Evolutionary conservation across 1,284 basidiomycete genomes (phyloP).

Genomic region (Heterobasidion annosum): DNA sequence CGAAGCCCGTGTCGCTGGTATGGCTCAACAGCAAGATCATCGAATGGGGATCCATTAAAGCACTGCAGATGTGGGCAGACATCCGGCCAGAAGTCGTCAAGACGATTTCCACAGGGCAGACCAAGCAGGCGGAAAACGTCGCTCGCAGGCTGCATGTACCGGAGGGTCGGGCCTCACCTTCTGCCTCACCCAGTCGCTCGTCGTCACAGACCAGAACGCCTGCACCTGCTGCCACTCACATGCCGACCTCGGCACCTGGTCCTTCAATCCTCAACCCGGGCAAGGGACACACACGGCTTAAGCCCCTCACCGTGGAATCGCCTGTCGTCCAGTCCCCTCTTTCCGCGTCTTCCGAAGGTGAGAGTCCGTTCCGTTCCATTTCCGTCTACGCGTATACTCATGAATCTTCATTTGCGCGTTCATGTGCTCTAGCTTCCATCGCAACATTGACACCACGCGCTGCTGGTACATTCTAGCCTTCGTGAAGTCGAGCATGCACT

Average conservation of each 20-base stretch:
- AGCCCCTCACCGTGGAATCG: neutral
- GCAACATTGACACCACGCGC: neutral
- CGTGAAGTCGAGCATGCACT: neutral
- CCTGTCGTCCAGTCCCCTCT: neutral
- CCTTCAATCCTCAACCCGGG: neutral
- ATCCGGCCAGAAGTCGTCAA: constrained; percentile 54
- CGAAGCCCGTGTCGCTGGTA: constrained; percentile 90
- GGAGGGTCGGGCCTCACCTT: constrained; percentile 35
- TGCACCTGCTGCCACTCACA: neutral
- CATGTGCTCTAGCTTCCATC: neutral
- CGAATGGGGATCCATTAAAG: constrained; percentile 94
- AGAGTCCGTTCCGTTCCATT: neutral
- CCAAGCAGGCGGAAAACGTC: constrained; percentile 52
- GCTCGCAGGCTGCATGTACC: constrained; percentile 65
- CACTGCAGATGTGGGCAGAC: constrained; percentile 82
- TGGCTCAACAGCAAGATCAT: constrained; percentile 99
- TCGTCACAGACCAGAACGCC: constrained; percentile 16
- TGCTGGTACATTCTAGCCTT: neutral
- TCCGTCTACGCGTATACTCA: neutral
- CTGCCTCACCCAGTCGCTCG: constrained; percentile 21
- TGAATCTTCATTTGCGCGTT: neutral
- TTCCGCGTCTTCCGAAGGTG: neutral
- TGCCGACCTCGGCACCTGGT: neutral
- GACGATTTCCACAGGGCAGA: constrained; percentile 46
- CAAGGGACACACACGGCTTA: neutral